A percentile compares a stretch with the other conserved stretches of the same genome.
These are phyloP conservation scores for Chalciporus piperatus DNA, from an alignment of 768 basidiomycete species.

Conservation along the genomic window DNA sequence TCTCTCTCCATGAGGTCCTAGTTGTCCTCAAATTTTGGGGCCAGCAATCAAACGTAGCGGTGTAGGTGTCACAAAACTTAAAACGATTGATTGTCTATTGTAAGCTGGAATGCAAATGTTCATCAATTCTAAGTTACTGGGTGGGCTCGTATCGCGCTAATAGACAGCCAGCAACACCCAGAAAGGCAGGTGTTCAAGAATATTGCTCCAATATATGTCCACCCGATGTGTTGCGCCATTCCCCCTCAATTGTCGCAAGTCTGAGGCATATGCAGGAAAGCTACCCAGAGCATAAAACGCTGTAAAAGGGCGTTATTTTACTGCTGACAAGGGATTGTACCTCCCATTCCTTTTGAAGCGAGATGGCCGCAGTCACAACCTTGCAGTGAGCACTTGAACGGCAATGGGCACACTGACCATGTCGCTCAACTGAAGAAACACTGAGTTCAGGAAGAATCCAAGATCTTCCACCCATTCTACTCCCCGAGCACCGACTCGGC, in stretches of 20 bases:
- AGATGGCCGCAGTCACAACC: conserved; percentile 52
- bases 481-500: conserved; percentile 58
- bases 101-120: no score
- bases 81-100: no score
- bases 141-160: no score
- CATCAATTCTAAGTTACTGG: no score
- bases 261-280: background rate
- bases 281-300: background rate
- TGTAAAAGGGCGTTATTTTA: conserved; percentile 24
- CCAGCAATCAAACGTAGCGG: no score
- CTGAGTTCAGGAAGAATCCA: conserved; percentile 17
- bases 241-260: conserved; percentile 3
- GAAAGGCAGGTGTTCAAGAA: conserved; percentile 12
- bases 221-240: no score
- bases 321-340: conserved; percentile 8
- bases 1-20: no score
- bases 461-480: conserved; percentile 48
- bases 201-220: conserved; percentile 15
- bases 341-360: background rate
- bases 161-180: background rate
- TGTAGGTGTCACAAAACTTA: no score
- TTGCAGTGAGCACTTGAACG: conserved; percentile 27
- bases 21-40: no score
- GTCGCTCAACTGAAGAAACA: conserved; percentile 29
- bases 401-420: conserved; percentile 61